Base-by-base conservation (phyloP, 2,329 filamentous ascomycete species). In the Sclerotinia sclerotiorum region DNA sequence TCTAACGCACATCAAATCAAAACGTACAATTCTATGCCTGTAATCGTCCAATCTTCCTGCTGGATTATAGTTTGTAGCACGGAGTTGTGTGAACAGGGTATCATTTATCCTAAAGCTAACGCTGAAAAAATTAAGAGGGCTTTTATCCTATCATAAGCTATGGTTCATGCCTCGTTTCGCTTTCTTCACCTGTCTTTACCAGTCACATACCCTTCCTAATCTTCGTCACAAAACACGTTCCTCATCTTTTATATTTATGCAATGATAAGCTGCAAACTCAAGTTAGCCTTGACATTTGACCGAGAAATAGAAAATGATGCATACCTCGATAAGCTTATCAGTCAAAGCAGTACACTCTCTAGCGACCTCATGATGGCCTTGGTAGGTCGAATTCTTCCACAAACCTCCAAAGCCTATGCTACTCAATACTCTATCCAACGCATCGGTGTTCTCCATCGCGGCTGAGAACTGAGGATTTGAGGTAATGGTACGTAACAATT, bases 331-430 rank as follows among this genome's bases (percentile, higher is more conserved):
- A 29, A 76, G 72, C 56, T 69, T 70, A 58, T 76, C 75, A 29
- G 75, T 76, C 44, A 76, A 67, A 54, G 69, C 68, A 54, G 73
- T 77, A 63, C 76, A 76, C 58, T 78, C 74, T 56, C 75, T 75
- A 29, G 77, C 76, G 32, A 75, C 72, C 29, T 77, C 75, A 67
- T 75, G 75, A 24, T 66, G 54, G 8, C 56, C 68, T 46, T 78
- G 76, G 55, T 78, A 78, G 10, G 76, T 77, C 5, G 75, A 74
- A 15, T 74, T 76, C 17, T 83, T 82, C 86, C 86, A 90, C 2
- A 91, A 79, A 0, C 88, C 88, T 11, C 84, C 82, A 70, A 90
- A 90, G 1, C 88, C 88, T 76, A 87, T 84, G 3, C 85, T 83
- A 49, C 87, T 83, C 11, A 90, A 80, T 2, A 84, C 81, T 57